Percentiles rank a stretch among this genome's conserved stretches.
These are phyloP conservation scores for Coemansia sp. DNA, from an alignment of 192 early-diverging fungal genomes.

Conservation along the genomic window DNA sequence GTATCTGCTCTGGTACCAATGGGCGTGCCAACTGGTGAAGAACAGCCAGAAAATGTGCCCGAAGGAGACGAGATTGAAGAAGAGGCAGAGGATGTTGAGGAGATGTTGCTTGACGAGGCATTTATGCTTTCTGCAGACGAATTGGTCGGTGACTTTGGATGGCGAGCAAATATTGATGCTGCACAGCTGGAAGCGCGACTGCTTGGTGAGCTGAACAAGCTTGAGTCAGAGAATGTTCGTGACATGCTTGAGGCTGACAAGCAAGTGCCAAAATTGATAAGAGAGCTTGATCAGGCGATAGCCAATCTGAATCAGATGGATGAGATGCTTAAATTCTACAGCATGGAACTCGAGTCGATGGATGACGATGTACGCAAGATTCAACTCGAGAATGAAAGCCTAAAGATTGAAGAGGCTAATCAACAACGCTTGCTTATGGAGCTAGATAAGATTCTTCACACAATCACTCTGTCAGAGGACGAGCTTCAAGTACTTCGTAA, in stretches of 20 bases:
- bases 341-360: slow-evolving; percentile 87
- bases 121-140: slow-evolving; percentile 75
- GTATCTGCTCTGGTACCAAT: slow-evolving; percentile 43
- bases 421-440: slow-evolving; percentile 84
- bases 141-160: slow-evolving; percentile 80
- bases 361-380: slow-evolving; percentile 95
- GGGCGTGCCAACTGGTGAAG: slow-evolving; percentile 26
- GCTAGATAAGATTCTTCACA: slow-evolving; percentile 72
- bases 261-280: slow-evolving; percentile 73
- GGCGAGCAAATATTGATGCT: slow-evolving; percentile 84
- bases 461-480: slow-evolving; percentile 62
- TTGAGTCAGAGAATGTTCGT: slow-evolving; percentile 87
- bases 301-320: slow-evolving; percentile 82
- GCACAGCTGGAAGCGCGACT: slow-evolving; percentile 83
- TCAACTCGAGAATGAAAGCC: slow-evolving; percentile 84
- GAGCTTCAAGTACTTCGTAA: slow-evolving; percentile 62
- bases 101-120: slow-evolving; percentile 60
- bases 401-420: slow-evolving; percentile 86
- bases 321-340: slow-evolving; percentile 81
- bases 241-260: slow-evolving; percentile 91
- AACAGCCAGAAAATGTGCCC: background rate
- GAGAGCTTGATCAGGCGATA: slow-evolving; percentile 81
- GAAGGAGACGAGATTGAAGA: slow-evolving; percentile 26
- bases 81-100: slow-evolving; percentile 41
- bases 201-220: slow-evolving; percentile 75